Percentiles rank a stretch among this genome's conserved stretches.
Conservation (phyloP, 306 rosid species). For the Trifolium pratense region DNA sequence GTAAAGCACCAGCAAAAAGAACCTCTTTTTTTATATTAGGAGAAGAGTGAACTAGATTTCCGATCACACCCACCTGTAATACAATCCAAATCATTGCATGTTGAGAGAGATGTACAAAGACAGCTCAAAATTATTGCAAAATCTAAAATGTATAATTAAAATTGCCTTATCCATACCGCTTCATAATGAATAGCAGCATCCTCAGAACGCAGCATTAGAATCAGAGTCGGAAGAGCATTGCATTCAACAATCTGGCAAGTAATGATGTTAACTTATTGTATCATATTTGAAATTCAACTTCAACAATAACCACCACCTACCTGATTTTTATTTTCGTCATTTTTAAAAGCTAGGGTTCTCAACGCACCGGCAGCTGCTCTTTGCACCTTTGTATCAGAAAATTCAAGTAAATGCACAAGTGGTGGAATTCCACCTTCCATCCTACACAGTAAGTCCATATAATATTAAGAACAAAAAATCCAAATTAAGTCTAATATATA, state of each 20-base stretch:
- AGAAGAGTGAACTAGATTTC: constrained; percentile 96
- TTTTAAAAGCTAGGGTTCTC: constrained; percentile 92
- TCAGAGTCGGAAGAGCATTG: constrained; percentile 98
- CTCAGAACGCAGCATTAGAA: constrained; percentile 92
- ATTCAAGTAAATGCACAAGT: constrained; percentile 88
- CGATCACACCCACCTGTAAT: constrained; percentile 95
- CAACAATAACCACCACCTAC: constrained; percentile 48
- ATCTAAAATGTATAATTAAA: constrained; percentile 20
- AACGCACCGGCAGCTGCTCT: constrained; percentile 98
- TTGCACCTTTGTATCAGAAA: constrained; percentile 90
- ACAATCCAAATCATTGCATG: constrained; percentile 47
- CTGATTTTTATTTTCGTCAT: constrained; percentile 96
- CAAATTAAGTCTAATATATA: constrained; percentile 19
- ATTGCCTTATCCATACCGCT: constrained; percentile 67
- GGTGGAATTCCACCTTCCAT: constrained; percentile 99
- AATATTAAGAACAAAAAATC: constrained; percentile 27
- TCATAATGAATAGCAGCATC: constrained; percentile 98
- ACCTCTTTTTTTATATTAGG: constrained; percentile 97
- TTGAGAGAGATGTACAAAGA: constrained; percentile 33
- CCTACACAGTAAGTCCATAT: constrained; percentile 55
- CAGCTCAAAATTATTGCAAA: constrained; percentile 28
- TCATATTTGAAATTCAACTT: constrained; percentile 27
- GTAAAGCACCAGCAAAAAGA: constrained; percentile 93
- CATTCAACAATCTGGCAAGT: constrained; percentile 92
- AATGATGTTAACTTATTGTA: constrained; percentile 31